phyloP scores from a whole-genome alignment of 768 basidiomycete genomes.

The Russula vinacea region DNA sequence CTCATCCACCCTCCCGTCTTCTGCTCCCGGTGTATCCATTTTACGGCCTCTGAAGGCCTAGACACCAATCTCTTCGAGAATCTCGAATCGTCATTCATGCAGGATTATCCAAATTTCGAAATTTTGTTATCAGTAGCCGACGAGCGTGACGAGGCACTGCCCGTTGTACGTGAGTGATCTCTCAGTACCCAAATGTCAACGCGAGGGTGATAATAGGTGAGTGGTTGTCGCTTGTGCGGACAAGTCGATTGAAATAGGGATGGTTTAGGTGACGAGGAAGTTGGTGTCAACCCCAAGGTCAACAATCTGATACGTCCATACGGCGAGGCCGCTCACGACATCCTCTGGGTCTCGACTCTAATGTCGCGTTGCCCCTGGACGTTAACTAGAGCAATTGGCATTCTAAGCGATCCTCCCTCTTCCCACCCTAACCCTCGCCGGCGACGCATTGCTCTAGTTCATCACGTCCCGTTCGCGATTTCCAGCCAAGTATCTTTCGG shows the following conservation, averaged over 20 bases:
- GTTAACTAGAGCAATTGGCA: constrained; percentile 79
- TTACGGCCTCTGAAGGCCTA: constrained; percentile 88
- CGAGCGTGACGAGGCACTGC: constrained; percentile 82
- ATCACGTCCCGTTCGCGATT: constrained; percentile 91
- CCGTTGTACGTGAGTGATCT: constrained; percentile 73
- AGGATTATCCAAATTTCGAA: constrained; percentile 90
- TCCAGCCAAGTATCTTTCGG: constrained; percentile 69
- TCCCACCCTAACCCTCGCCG: constrained; percentile 36
- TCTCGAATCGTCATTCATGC: constrained; percentile 86
- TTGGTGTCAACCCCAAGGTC: constrained; percentile 95
- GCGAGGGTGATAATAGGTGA: constrained; percentile 75
- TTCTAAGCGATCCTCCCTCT: constrained; percentile 49
- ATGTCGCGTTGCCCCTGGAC: constrained; percentile 76
- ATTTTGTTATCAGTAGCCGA: constrained; percentile 90
- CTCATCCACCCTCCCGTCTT: constrained; percentile 40
- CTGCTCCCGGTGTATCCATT: constrained; percentile 86
- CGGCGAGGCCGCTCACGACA: constrained; percentile 74
- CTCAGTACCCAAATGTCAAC: constrained; percentile 72
- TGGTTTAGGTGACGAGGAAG: constrained; percentile 65
- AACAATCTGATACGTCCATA: constrained; percentile 93
- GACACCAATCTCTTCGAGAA: constrained; percentile 97
- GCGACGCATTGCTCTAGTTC: constrained; percentile 75
- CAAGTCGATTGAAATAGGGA: neutral
- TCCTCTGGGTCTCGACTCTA: constrained; percentile 99
- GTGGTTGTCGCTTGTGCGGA: constrained; percentile 29